Evolutionary conservation across 2,329 filamentous ascomycete species (phyloP).

Genomic region (Colletotrichum gigasporum): DNA sequence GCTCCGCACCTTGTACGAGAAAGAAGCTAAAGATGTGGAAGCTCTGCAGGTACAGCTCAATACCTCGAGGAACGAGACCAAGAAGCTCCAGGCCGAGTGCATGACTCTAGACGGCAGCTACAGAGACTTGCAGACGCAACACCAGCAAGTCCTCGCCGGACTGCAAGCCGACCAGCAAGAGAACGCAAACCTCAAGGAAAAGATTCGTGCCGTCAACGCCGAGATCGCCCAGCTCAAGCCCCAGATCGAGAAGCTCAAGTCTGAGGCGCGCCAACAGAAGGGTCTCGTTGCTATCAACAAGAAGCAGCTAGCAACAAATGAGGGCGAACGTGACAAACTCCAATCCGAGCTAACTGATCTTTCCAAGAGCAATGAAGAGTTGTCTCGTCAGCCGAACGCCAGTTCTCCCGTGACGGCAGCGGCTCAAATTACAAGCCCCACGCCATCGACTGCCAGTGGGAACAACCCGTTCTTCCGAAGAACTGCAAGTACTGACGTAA

Average conservation of each 20-base stretch:
- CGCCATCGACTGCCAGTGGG: slow-evolving; percentile 73
- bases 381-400: slow-evolving; percentile 60
- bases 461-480: slow-evolving; percentile 96
- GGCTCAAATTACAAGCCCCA: slow-evolving; percentile 73
- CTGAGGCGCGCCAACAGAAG: slow-evolving; percentile 93
- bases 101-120: slow-evolving; percentile 83
- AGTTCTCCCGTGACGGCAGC: slow-evolving; percentile 58
- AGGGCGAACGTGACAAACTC: slow-evolving; percentile 88
- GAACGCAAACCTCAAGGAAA: slow-evolving; percentile 85
- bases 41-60: slow-evolving; percentile 85
- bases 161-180: slow-evolving; percentile 90
- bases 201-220: slow-evolving; percentile 82
- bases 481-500: slow-evolving; percentile 69
- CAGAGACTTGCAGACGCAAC: slow-evolving; percentile 84
- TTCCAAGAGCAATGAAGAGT: slow-evolving; percentile 69
- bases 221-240: slow-evolving; percentile 88
- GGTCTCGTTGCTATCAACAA: slow-evolving; percentile 98
- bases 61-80: slow-evolving; percentile 80
- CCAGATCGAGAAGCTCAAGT: slow-evolving; percentile 91
- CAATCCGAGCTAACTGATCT: slow-evolving; percentile 80
- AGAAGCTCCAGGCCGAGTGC: slow-evolving; percentile 85
- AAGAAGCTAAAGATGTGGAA: slow-evolving; percentile 88
- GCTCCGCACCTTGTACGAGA: slow-evolving; percentile 88
- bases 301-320: slow-evolving; percentile 92
- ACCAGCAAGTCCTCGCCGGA: slow-evolving; percentile 77